These are phyloP conservation scores for Podospora bellae-mahoneyi DNA, from an alignment of 495 filamentous ascomycete species.

Conservation along the genomic window DNA sequence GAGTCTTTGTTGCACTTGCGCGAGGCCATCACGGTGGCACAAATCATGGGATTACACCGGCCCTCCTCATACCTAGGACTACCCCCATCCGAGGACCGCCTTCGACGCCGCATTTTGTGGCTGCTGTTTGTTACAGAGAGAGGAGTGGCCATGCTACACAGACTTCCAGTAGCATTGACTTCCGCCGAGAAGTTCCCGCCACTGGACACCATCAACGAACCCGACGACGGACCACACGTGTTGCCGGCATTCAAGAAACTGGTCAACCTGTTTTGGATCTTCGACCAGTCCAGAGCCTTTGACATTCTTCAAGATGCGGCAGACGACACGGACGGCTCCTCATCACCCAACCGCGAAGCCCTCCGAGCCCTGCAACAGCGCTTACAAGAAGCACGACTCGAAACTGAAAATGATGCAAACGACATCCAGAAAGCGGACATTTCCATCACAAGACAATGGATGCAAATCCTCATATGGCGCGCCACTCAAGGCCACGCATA, in stretches of 20 bases:
- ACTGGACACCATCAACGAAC: slow-evolving; percentile 20
- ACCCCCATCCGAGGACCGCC: slow-evolving; percentile 31
- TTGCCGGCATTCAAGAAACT: slow-evolving; percentile 45
- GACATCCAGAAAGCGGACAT: slow-evolving; percentile 48
- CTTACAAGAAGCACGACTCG: slow-evolving; percentile 33
- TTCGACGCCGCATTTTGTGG: slow-evolving; percentile 44
- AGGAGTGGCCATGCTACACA: slow-evolving; percentile 46
- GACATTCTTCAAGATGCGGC: slow-evolving; percentile 40
- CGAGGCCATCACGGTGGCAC: slow-evolving; percentile 45
- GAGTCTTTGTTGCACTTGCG: slow-evolving; percentile 42
- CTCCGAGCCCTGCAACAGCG: slow-evolving; percentile 35
- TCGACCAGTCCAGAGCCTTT: slow-evolving; percentile 41
- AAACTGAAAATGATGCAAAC: slow-evolving; percentile 29
- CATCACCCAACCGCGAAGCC: slow-evolving; percentile 24
- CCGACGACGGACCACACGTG: slow-evolving; percentile 35
- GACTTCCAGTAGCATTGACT: slow-evolving; percentile 40
- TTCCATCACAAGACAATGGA: slow-evolving; percentile 48
- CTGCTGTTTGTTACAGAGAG: slow-evolving; percentile 48
- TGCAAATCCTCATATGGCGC: slow-evolving; percentile 48
- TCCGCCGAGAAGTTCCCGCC: slow-evolving; percentile 36
- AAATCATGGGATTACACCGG: slow-evolving; percentile 45
- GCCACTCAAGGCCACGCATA: slow-evolving; percentile 28
- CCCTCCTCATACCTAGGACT: slow-evolving; percentile 35
- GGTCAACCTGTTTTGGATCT: slow-evolving; percentile 42
- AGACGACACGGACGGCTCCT: slow-evolving; percentile 14